Evolutionary conservation across 2,329 filamentous ascomycete species (phyloP).

Genomic region (Colletotrichum sidae): DNA sequence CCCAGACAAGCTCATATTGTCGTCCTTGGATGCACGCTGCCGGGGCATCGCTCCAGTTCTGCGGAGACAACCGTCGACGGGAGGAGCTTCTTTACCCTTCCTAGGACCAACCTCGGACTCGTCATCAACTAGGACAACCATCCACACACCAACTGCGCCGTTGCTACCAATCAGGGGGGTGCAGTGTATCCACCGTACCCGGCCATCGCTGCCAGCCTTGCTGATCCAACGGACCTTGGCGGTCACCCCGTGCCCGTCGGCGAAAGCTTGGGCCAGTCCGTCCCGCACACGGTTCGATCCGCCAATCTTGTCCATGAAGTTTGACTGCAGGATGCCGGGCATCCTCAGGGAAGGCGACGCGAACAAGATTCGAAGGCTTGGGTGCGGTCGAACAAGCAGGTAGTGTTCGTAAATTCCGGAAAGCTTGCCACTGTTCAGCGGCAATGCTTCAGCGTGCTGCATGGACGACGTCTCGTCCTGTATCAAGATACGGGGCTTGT

Average conservation of each 20-base stretch:
- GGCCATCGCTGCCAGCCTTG: constrained; percentile 64
- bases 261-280: constrained; percentile 68
- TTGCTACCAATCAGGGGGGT: constrained; percentile 77
- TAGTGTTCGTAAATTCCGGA: constrained; percentile 67
- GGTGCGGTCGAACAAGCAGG: constrained; percentile 74
- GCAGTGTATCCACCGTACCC: constrained; percentile 80
- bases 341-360: constrained; percentile 75
- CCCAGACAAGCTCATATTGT: constrained; percentile 38
- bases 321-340: constrained; percentile 74
- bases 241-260: constrained; percentile 77
- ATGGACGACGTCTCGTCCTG: constrained; percentile 47
- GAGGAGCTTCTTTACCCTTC: constrained; percentile 40
- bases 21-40: constrained; percentile 30
- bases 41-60: constrained; percentile 12
- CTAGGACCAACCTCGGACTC: constrained; percentile 50
- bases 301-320: constrained; percentile 65
- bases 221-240: constrained; percentile 79
- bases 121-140: constrained; percentile 79
- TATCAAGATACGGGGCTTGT: constrained; percentile 55
- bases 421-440: constrained; percentile 45
- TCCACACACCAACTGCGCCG: constrained; percentile 80
- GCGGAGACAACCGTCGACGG: constrained; percentile 40
- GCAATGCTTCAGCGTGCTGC: constrained; percentile 28
- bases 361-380: constrained; percentile 75
- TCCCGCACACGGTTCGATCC: constrained; percentile 60